Percentiles rank a stretch among this genome's conserved stretches.
phyloP scores from a whole-genome alignment of 805 yeast species.

The Helenozyma rhizophorensis region DNA sequence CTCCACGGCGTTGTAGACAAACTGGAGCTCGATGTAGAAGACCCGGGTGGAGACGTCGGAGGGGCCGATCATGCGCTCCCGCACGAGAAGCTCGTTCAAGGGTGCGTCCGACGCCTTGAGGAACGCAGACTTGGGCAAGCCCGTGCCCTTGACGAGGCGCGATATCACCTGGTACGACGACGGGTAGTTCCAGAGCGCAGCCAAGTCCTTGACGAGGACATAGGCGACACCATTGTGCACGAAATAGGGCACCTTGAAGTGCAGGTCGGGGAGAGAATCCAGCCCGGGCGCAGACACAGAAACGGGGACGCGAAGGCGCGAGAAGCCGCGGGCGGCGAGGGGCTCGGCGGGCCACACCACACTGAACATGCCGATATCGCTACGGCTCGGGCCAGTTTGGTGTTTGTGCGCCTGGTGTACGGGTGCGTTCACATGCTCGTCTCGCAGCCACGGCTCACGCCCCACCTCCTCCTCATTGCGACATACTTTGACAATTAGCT shows the following conservation, averaged over 20 bases:
- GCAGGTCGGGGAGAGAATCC: slow-evolving; percentile 1
- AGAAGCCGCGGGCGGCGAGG: background rate
- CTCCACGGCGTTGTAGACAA: slow-evolving; percentile 15
- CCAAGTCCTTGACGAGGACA: slow-evolving; percentile 29
- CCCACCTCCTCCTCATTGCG: too few species aligned
- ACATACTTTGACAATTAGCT: too few species aligned
- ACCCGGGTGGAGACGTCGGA: slow-evolving; percentile 16
- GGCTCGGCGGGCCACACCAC: too few species aligned
- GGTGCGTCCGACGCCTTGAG: slow-evolving; percentile 10
- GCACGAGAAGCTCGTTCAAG: slow-evolving; percentile 22
- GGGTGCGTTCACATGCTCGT: too few species aligned
- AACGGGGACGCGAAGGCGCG: slow-evolving; percentile 9
- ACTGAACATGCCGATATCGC: too few species aligned
- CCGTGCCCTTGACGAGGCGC: slow-evolving; percentile 21
- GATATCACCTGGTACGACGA: slow-evolving; percentile 38
- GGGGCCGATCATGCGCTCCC: slow-evolving; percentile 15
- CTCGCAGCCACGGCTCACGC: too few species aligned
- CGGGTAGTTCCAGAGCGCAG: slow-evolving; percentile 35
- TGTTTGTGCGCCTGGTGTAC: too few species aligned
- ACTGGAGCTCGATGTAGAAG: slow-evolving; percentile 24
- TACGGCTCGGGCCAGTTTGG: too few species aligned
- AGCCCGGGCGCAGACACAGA: slow-evolving; percentile 5
- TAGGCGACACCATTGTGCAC: slow-evolving; percentile 7
- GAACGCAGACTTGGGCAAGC: slow-evolving; percentile 13
- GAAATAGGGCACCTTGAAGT: slow-evolving; percentile 11